Evolutionary conservation across 108 stramenopile genomes (phyloP), one percentile per base, ranked within the genome.

Genomic region (Nitzschia palea): DNA sequence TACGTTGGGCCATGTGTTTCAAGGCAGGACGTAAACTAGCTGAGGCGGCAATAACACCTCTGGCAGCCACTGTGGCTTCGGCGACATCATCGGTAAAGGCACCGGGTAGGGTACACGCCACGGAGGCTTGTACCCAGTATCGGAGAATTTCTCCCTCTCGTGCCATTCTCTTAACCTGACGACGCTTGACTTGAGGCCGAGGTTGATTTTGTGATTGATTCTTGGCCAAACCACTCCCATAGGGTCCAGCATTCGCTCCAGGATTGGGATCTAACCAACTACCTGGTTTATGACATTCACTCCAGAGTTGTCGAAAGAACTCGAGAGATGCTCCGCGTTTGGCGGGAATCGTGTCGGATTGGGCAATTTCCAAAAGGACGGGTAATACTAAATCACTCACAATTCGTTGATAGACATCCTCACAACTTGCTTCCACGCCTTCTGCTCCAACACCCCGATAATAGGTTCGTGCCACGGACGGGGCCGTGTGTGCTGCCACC

Each of bases 401-500:
- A 8, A 89, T 44, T 10, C 81, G 80, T 20, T 81, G 76, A 53
- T 93, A 89, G 1, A 90, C 84, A 29, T 88, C 86, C 52, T 90
- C 87, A 29, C 86, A 80, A 59, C 80, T 80, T 29, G 73, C 67
- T 59, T 93, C 92, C 3, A 90, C 44, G 40, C 80, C 80, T 67
- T 76, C 78, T 15, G 67, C 68, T 47, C 71, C 77, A 20, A 59
- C 56, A 25, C 73, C 76, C n/a, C 60, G 67, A 40, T 82, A 85
- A 65, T 89, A 90, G 4, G 84, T 79, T 44, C 93, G 71, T 25
- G 86, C 93, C 42, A 86, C 68, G 4, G 81, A 76, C 1, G 93
- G 93, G 27, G 82, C 89, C 30, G 88, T 81, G 65, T 94, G 93
- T 4, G 89, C 82, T 6, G 93, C 82, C 26, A 87, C 78, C 62